phyloP scores from a whole-genome alignment of 2,329 filamentous ascomycete species.

The Berkeleyomyces rouxiae region DNA sequence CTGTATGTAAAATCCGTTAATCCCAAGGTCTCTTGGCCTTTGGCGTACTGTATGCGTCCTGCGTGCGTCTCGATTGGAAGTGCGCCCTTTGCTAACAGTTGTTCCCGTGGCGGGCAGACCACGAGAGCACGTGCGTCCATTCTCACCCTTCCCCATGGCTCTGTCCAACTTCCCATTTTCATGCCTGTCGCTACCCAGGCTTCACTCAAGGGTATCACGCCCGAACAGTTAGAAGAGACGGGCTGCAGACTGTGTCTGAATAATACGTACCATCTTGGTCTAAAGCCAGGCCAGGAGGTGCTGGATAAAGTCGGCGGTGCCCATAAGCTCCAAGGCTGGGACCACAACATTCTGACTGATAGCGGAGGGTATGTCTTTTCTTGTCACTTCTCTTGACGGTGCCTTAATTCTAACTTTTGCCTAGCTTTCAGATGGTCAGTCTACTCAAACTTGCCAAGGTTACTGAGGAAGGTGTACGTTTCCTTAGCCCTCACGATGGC shows the following conservation, averaged over 20 bases:
- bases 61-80: too few species aligned
- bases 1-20: slow-evolving; percentile 37
- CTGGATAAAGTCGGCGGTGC: slow-evolving; percentile 79
- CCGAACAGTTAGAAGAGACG: slow-evolving; percentile 77
- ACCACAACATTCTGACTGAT: slow-evolving; percentile 81
- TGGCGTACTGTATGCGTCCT: neutral
- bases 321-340: slow-evolving; percentile 89
- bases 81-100: neutral
- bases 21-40: neutral
- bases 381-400: neutral
- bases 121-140: slow-evolving; percentile 85
- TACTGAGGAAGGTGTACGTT: slow-evolving; percentile 88
- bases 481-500: slow-evolving; percentile 91
- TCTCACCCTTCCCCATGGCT: slow-evolving; percentile 77
- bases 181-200: slow-evolving; percentile 98
- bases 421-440: slow-evolving; percentile 96
- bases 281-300: slow-evolving; percentile 85
- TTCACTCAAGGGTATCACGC: slow-evolving; percentile 84
- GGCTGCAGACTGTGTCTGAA: slow-evolving; percentile 85
- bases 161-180: slow-evolving; percentile 80
- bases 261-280: slow-evolving; percentile 91
- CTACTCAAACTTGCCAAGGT: slow-evolving; percentile 82
- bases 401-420: slow-evolving; percentile 3
- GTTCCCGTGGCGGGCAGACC: slow-evolving; percentile 38
- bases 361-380: slow-evolving; percentile 43